These are phyloP conservation scores for Venturia pyrina DNA, from an alignment of 2,329 filamentous ascomycete genomes.

Conservation along the genomic window DNA sequence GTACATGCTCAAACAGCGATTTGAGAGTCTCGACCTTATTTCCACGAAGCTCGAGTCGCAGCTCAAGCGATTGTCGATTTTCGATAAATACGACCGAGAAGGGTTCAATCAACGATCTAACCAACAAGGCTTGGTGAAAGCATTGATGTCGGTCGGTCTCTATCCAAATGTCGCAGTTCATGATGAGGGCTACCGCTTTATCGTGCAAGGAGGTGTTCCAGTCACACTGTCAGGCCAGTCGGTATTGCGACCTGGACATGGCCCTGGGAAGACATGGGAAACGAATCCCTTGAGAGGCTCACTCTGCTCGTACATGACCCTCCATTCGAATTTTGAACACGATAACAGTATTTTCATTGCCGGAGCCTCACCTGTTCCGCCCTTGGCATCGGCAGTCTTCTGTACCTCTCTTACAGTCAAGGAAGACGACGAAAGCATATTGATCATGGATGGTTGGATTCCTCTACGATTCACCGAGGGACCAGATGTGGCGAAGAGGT, in stretches of 20 bases:
- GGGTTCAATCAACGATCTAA: conserved; percentile 36
- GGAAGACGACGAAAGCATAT: conserved; percentile 1
- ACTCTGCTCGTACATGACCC: conserved; percentile 11
- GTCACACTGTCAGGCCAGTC: conserved; percentile 11
- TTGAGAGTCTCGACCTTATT: conserved; percentile 23
- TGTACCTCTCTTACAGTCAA: conserved; percentile 17
- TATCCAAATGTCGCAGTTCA: conserved; percentile 35
- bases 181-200: conserved; percentile 21
- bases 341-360: conserved; percentile 16
- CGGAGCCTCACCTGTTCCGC: conserved; percentile 19
- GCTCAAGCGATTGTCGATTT: conserved; percentile 15
- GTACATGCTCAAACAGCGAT: conserved; percentile 16
- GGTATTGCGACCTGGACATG: conserved; percentile 12
- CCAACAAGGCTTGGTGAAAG: conserved; percentile 34
- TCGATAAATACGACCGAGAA: conserved; percentile 16
- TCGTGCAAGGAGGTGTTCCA: conserved; percentile 14
- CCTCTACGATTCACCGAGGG: conserved; percentile 4
- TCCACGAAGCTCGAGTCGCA: conserved; percentile 22
- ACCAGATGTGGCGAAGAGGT: not conserved
- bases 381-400: conserved; percentile 22
- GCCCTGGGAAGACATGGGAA: conserved; percentile 6
- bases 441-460: conserved; percentile 10
- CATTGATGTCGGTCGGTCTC: conserved; percentile 35
- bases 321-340: conserved; percentile 13
- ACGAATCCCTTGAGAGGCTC: conserved; percentile 8